These are phyloP conservation scores for Huntiella abstrusa DNA, from an alignment of 2,329 filamentous ascomycete genomes.

Conservation along the genomic window DNA sequence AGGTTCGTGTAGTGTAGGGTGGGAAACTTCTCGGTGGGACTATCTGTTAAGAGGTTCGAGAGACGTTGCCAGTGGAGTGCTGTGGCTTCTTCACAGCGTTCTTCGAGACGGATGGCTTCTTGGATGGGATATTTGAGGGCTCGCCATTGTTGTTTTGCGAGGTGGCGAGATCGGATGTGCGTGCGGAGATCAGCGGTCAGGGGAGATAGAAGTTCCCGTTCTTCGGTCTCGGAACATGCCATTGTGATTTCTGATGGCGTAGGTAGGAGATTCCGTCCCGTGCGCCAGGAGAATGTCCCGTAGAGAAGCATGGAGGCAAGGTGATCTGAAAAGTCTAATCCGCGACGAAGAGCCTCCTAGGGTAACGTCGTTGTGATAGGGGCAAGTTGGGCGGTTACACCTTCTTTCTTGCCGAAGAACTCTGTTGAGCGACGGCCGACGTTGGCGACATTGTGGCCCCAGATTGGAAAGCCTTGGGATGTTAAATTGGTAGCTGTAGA, in stretches of 20 bases:
- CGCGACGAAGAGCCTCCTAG: slow-evolving; percentile 32
- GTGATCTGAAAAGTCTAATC: slow-evolving; percentile 32
- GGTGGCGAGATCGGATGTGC: slow-evolving; percentile 24
- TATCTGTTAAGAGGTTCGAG: not conserved
- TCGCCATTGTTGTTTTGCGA: slow-evolving; percentile 26
- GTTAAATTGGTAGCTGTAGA: not conserved
- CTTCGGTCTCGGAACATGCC: slow-evolving; percentile 19
- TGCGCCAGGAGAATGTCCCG: slow-evolving; percentile 38
- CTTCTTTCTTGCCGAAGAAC: not conserved
- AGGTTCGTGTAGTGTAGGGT: slow-evolving; percentile 7
- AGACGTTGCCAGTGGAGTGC: slow-evolving; percentile 14
- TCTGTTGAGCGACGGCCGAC: not conserved
- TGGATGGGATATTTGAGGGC: slow-evolving; percentile 20
- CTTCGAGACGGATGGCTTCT: slow-evolving; percentile 18
- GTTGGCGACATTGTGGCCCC: not conserved
- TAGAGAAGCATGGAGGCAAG: slow-evolving; percentile 40
- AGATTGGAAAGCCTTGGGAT: not conserved
- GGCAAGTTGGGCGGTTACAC: not conserved
- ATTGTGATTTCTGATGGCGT: slow-evolving; percentile 32
- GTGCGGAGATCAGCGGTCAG: slow-evolving; percentile 12
- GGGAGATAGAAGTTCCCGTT: slow-evolving; percentile 16
- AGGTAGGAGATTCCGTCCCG: slow-evolving; percentile 31
- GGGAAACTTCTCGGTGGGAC: not conserved
- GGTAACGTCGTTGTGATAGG: slow-evolving; percentile 19
- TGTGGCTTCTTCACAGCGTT: slow-evolving; percentile 15